phyloP scores from a whole-genome alignment of 441 rosid genomes.

The Populus hybrid region DNA sequence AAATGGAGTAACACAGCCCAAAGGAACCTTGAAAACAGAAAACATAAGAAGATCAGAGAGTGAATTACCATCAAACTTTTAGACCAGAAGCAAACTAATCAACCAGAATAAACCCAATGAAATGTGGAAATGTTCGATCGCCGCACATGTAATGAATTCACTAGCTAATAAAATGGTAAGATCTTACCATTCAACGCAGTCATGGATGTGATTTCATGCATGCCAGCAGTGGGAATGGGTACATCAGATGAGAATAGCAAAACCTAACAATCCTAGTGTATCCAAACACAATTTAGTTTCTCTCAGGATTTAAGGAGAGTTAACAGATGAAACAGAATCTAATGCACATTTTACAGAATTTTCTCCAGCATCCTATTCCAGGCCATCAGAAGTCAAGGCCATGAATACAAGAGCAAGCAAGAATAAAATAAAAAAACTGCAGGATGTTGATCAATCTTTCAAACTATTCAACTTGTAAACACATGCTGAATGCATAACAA shows the following conservation, averaged over 20 bases:
- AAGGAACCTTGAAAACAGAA: slow-evolving; percentile 52
- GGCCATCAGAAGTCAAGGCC: background rate
- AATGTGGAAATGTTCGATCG: background rate
- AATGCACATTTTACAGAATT: background rate
- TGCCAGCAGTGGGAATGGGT: background rate
- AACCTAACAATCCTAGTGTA: background rate
- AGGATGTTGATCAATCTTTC: no score
- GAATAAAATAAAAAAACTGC: background rate
- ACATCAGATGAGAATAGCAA: background rate
- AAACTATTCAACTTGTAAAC: background rate
- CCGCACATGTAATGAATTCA: background rate
- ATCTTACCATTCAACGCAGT: background rate
- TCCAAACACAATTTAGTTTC: background rate
- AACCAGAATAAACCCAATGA: background rate
- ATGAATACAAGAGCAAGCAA: background rate
- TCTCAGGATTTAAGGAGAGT: background rate
- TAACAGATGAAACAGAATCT: background rate
- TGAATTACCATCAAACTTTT: slow-evolving; percentile 4
- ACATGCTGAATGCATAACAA: background rate
- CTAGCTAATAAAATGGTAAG: background rate
- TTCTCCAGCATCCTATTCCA: background rate
- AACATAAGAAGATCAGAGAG: slow-evolving; percentile 12
- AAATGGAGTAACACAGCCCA: slow-evolving; percentile 91
- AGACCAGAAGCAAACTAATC: background rate
- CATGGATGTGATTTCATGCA: background rate